Base-by-base conservation (phyloP, 495 filamentous ascomycete genomes). In the Trichoderma reesei region DNA sequence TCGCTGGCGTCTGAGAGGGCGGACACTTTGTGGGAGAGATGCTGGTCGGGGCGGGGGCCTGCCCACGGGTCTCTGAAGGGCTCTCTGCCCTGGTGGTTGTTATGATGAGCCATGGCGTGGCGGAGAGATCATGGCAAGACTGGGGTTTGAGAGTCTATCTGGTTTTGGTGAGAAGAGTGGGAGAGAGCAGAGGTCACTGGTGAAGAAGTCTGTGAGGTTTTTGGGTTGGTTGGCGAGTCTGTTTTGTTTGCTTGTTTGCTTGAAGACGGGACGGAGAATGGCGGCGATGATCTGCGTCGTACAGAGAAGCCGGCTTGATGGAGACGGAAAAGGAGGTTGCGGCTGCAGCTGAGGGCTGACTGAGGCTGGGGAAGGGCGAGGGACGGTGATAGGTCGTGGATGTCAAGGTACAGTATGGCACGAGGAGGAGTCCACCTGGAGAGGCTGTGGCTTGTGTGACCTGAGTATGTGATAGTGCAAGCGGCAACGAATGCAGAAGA, bases 21-120 rank as follows among this genome's bases (percentile, higher is more conserved):
- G 37, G 78, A 78, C 61, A 81, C 77, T 65, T 77, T 73, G 60
- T 71, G 70, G 62, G 74, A 75, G 64, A 80, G 65, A 37, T 71
- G 65, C 51, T 46, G 42, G 68, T 56, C 68, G 67, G 51, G 51
- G 51, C 8, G 5, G 31, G 51, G 51, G 20, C 51, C 51, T 26
- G 51, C 51, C 51, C 51, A 56, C 34, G 38, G 61, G 13, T 63
- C 38, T 34, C 61, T 20, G 41, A 63, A 31, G 37, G 61, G 61
- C 18, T 63, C 39, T 44, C 18, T 14, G 36, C 60, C 60, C 10
- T 18, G 31, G 14, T 63, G n/a, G 31, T 33, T 46, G 31, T 46
- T 18, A 63, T 63, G 38, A 8, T n/a, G n/a, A n/a, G 61, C 38
- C 61, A 63, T 63, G 59, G 59, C 13, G 36, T 33, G 26, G 34